Conservation (phyloP, 208 protist genomes). For the Wallacemonas collosoma region DNA sequence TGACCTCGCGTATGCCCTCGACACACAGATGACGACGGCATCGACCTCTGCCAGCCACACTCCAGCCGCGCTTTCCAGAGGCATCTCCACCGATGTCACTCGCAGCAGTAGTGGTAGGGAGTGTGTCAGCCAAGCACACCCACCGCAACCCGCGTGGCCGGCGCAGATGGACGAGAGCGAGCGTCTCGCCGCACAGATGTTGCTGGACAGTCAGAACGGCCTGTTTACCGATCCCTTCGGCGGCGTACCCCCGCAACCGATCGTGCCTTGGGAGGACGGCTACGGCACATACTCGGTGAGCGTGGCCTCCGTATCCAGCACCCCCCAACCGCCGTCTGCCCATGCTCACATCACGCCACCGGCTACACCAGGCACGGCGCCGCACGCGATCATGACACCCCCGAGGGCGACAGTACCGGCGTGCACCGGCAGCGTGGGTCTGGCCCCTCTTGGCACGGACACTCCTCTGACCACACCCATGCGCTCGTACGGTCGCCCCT, state of each 20-base stretch:
- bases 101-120: too few species aligned
- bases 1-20: background rate
- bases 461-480: too few species aligned
- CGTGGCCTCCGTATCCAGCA: background rate
- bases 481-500: background rate
- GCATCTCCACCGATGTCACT: too few species aligned
- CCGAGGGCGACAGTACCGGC: too few species aligned
- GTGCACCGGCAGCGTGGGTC: too few species aligned
- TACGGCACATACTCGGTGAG: background rate
- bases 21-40: background rate
- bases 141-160: background rate
- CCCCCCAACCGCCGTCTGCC: too few species aligned
- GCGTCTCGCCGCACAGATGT: slow-evolving; percentile 11
- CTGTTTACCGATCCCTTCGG: background rate
- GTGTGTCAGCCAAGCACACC: background rate
- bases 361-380: too few species aligned
- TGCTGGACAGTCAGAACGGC: slow-evolving; percentile 17
- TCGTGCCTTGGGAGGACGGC: slow-evolving; percentile 9
- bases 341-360: too few species aligned
- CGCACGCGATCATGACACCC: too few species aligned
- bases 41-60: background rate
- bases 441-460: too few species aligned
- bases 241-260: background rate
- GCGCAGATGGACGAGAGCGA: slow-evolving; percentile 1
- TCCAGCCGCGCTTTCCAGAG: too few species aligned